These are phyloP conservation scores for Clavaria fumosa DNA, from an alignment of 768 basidiomycete species.

Conservation along the genomic window DNA sequence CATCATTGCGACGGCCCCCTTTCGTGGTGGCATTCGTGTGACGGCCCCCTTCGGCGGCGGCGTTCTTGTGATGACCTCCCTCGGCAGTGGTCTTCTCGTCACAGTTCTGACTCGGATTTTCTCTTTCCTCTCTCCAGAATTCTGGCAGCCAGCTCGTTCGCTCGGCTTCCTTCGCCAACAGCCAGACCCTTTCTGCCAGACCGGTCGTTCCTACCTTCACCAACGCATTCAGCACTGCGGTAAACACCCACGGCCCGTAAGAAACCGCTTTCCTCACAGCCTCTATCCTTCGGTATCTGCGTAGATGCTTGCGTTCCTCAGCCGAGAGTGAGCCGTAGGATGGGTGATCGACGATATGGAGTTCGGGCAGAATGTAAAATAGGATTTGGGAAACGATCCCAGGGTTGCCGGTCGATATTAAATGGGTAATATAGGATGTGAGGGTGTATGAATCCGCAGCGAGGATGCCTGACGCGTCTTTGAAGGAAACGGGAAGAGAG, in stretches of 20 bases:
- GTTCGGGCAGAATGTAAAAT: conserved; percentile 41
- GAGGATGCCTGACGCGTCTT: conserved; percentile 4
- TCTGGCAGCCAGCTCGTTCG: conserved; percentile 30
- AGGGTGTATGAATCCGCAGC: conserved; percentile 31
- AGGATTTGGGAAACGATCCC: conserved; percentile 30
- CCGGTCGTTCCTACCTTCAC: conserved; percentile 37
- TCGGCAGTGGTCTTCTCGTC: too few species aligned
- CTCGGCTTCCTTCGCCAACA: conserved; percentile 44
- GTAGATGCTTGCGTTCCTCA: background rate
- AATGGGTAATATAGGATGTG: conserved; percentile 34
- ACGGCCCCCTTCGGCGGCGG: too few species aligned
- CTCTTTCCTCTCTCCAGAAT: conserved; percentile 11
- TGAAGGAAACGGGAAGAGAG: conserved; percentile 5
- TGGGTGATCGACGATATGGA: conserved; percentile 25
- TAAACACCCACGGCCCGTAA: conserved; percentile 47
- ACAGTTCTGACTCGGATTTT: too few species aligned
- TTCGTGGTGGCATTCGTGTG: too few species aligned
- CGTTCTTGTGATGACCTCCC: too few species aligned
- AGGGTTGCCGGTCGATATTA: conserved; percentile 34
- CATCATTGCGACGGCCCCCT: too few species aligned
- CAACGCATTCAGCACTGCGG: conserved; percentile 43
- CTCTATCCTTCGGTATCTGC: conserved; percentile 11
- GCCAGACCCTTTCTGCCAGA: conserved; percentile 49
- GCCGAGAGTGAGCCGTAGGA: conserved; percentile 17
- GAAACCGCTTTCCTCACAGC: conserved; percentile 27